Evolutionary conservation across 768 basidiomycete species (phyloP).

Genomic region (Sarcodon aspratus): DNA sequence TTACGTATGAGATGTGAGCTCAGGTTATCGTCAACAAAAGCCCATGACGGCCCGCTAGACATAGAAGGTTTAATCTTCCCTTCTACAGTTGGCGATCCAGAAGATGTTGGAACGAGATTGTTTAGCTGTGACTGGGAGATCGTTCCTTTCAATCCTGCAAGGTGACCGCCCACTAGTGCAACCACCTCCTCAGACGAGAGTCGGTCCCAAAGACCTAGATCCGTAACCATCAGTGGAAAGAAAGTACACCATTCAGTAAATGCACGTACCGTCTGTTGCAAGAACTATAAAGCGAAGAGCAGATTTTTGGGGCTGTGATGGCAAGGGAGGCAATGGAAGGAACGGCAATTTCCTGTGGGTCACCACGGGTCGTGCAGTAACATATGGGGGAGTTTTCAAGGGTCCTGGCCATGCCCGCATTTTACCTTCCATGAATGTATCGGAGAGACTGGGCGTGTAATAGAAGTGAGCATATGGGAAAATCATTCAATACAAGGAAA

Average conservation of each 20-base stretch:
- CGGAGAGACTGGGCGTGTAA: constrained; percentile 32
- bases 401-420: constrained; percentile 48
- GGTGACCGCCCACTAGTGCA: constrained; percentile 72
- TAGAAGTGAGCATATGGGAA: background rate
- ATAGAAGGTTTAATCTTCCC: constrained; percentile 42
- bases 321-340: constrained; percentile 20
- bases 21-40: constrained; percentile 70
- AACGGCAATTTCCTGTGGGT: constrained; percentile 64
- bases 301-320: constrained; percentile 18
- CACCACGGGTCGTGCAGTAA: constrained; percentile 74
- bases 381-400: constrained; percentile 89
- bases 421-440: constrained; percentile 58
- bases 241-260: background rate
- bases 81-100: constrained; percentile 44
- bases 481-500: background rate
- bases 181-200: constrained; percentile 75
- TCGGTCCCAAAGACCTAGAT: constrained; percentile 28
- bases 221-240: background rate
- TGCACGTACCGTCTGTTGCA: constrained; percentile 56
- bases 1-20: constrained; percentile 82
- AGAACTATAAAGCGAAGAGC: constrained; percentile 71
- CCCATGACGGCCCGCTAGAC: constrained; percentile 45
- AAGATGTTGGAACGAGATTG: constrained; percentile 40
- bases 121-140: constrained; percentile 49
- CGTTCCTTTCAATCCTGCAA: constrained; percentile 57